phyloP scores from a whole-genome alignment of 1,139 yeast genomes.

The Kurtzmaniella natalensis region DNA sequence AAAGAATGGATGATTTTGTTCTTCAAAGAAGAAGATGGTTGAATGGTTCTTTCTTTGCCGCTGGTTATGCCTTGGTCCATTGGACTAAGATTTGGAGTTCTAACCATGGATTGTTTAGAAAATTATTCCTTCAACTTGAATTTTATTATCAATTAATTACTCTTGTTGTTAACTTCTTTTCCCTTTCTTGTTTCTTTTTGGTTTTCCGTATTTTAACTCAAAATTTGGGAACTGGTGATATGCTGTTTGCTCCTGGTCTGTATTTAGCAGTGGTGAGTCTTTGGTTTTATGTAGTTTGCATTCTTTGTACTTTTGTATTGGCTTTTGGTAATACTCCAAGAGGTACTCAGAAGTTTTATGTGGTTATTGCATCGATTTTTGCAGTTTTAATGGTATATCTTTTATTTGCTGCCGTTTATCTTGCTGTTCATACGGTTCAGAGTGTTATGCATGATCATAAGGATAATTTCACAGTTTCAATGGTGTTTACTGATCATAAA shows the following conservation, averaged over 20 bases:
- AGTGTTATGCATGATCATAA: slow-evolving; percentile 33
- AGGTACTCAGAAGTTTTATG: slow-evolving; percentile 42
- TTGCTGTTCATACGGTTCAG: slow-evolving; percentile 70
- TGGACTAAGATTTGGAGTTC: slow-evolving; percentile 69
- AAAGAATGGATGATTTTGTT: slow-evolving; percentile 63
- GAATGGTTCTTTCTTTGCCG: slow-evolving; percentile 82
- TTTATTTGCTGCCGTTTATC: slow-evolving; percentile 70
- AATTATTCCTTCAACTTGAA: slow-evolving; percentile 62
- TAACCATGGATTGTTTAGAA: slow-evolving; percentile 58
- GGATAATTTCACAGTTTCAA: slow-evolving; percentile 38
- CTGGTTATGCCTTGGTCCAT: slow-evolving; percentile 69
- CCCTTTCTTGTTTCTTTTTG: slow-evolving; percentile 69
- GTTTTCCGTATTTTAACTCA: slow-evolving; percentile 65
- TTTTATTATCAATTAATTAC: slow-evolving; percentile 65
- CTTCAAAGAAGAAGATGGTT: slow-evolving; percentile 82
- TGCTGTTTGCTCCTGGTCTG: slow-evolving; percentile 43
- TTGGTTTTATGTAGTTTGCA: slow-evolving; percentile 41
- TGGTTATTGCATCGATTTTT: slow-evolving; percentile 38
- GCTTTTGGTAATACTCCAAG: slow-evolving; percentile 48
- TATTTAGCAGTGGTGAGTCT: slow-evolving; percentile 38
- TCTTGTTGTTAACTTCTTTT: slow-evolving; percentile 74
- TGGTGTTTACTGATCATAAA: slow-evolving; percentile 56
- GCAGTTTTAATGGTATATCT: slow-evolving; percentile 45
- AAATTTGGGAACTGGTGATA: slow-evolving; percentile 46
- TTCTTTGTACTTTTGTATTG: slow-evolving; percentile 42